phyloP scores from a whole-genome alignment of 371 early-diverging fungal species.

The Haplosporangium sp. region DNA sequence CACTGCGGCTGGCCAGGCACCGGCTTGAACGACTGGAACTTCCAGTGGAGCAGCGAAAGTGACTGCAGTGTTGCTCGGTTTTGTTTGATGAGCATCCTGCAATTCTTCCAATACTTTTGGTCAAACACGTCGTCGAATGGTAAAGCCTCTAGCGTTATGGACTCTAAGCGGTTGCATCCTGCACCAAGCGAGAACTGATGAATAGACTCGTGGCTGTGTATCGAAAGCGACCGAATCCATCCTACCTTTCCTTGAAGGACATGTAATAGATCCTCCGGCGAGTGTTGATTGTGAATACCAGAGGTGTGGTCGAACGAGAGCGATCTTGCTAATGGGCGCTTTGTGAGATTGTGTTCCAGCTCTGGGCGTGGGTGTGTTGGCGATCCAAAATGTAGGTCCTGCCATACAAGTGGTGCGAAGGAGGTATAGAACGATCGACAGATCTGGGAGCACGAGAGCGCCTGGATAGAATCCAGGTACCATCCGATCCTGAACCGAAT shows the following conservation, averaged over 20 bases:
- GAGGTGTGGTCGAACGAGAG: no score
- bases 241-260: no score
- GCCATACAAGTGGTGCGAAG: conserved; percentile 22
- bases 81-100: neutral
- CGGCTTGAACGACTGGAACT: neutral
- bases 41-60: neutral
- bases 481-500: conserved; percentile 7
- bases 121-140: neutral
- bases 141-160: neutral
- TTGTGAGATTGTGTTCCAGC: no score
- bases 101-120: neutral
- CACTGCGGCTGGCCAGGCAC: neutral
- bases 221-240: neutral
- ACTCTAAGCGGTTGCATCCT: neutral
- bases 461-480: conserved; percentile 6
- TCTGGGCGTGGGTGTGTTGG: neutral
- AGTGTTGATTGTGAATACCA: no score
- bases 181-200: neutral
- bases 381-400: conserved; percentile 10
- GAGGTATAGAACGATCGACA: conserved; percentile 5
- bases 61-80: neutral
- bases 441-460: conserved; percentile 9
- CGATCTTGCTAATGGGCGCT: no score
- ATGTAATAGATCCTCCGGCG: no score
- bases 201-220: neutral